Evolutionary conservation across 768 basidiomycete species (phyloP).

Genomic region (Mrakia frigida): DNA sequence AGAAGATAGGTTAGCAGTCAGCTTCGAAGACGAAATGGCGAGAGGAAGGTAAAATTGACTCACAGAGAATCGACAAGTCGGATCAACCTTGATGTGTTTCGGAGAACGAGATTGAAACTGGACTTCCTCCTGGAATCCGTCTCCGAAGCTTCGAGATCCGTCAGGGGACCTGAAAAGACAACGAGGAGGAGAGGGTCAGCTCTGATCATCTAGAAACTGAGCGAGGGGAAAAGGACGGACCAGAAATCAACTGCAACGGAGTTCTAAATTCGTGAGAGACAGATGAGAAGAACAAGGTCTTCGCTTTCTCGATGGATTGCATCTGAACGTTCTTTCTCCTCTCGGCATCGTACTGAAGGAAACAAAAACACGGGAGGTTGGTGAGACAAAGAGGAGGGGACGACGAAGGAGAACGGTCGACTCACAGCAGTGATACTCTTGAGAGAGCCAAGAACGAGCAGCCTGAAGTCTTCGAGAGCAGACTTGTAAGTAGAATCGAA

Average conservation of each 20-base stretch:
- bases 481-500: slow-evolving; percentile 37
- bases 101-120: slow-evolving; percentile 34
- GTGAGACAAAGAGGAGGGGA: background rate
- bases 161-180: slow-evolving; percentile 33
- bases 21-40: no score
- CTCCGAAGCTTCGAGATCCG: slow-evolving; percentile 34
- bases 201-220: no score
- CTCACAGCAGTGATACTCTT: background rate
- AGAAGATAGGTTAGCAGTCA: no score
- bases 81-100: slow-evolving; percentile 44
- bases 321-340: slow-evolving; percentile 36
- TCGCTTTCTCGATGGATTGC: slow-evolving; percentile 30
- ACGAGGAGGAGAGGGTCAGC: no score
- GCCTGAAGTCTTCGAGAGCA: slow-evolving; percentile 37
- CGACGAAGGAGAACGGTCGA: background rate
- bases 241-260: slow-evolving; percentile 34
- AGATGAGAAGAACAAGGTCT: background rate
- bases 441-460: slow-evolving; percentile 13
- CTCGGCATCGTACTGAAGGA: slow-evolving; percentile 33
- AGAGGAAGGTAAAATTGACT: no score
- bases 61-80: slow-evolving; percentile 45
- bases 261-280: slow-evolving; percentile 3
- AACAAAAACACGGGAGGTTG: slow-evolving; percentile 29
- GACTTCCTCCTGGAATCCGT: slow-evolving; percentile 35
- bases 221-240: no score